These are phyloP conservation scores for Helianthus annuus DNA, from an alignment of 129 eudicot genomes.

Conservation along the genomic window DNA sequence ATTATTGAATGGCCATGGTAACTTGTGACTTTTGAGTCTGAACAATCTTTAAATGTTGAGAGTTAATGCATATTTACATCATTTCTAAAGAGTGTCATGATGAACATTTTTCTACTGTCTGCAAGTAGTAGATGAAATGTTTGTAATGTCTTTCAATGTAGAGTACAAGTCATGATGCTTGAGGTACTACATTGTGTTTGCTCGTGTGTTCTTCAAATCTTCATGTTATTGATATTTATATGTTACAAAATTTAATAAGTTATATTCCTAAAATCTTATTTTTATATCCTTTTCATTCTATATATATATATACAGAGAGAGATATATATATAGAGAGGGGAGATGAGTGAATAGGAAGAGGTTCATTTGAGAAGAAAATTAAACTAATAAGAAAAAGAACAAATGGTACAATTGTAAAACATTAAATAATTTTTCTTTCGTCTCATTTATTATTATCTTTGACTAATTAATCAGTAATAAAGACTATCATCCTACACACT, in stretches of 20 bases:
- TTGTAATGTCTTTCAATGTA: constrained; percentile 35
- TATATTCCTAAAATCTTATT: too few species aligned
- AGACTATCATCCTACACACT: too few species aligned
- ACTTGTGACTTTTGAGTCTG: constrained; percentile 44
- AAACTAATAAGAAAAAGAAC: too few species aligned
- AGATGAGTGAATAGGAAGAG: too few species aligned
- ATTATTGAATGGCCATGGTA: constrained; percentile 33
- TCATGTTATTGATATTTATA: neutral
- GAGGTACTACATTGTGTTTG: constrained; percentile 8
- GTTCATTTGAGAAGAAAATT: too few species aligned
- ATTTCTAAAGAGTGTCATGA: constrained; percentile 36
- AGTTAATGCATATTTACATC: constrained; percentile 29
- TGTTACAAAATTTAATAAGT: neutral
- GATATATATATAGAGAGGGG: too few species aligned
- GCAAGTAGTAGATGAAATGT: constrained; percentile 36
- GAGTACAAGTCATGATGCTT: constrained; percentile 22
- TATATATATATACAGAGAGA: too few species aligned
- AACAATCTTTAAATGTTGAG: constrained; percentile 32
- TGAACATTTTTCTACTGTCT: constrained; percentile 34
- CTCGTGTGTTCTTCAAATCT: neutral
- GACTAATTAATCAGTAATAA: too few species aligned
- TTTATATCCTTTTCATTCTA: too few species aligned
- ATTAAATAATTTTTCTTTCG: too few species aligned
- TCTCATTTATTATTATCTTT: too few species aligned
- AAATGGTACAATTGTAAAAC: too few species aligned